These are phyloP conservation scores for Amauroascus verrucosus DNA, from an alignment of 2,329 filamentous ascomycete species.

Conservation along the genomic window DNA sequence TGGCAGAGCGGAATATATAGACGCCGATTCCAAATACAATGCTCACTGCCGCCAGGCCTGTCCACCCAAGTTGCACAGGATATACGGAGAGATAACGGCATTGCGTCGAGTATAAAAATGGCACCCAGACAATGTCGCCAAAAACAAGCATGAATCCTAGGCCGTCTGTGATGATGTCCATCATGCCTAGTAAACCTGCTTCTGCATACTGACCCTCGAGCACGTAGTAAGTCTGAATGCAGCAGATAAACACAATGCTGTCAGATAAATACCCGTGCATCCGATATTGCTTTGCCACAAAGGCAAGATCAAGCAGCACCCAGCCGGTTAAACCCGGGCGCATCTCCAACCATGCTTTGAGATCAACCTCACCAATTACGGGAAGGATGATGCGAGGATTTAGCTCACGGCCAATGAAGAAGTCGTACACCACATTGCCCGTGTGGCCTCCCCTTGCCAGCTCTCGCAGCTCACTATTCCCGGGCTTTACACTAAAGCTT, in stretches of 20 bases:
- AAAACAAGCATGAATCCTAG: conserved; percentile 94
- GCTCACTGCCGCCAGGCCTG: conserved; percentile 55
- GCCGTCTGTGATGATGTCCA: conserved; percentile 86
- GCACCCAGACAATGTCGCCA: conserved; percentile 86
- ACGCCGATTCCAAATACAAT: conserved; percentile 64
- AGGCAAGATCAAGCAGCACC: conserved; percentile 75
- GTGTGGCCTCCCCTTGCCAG: conserved; percentile 71
- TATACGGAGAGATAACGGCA: conserved; percentile 74
- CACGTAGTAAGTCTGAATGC: conserved; percentile 71
- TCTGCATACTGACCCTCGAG: conserved; percentile 83
- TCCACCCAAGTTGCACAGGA: conserved; percentile 64
- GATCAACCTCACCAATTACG: conserved; percentile 66
- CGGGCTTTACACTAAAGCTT: conserved; percentile 60
- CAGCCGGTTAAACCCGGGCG: conserved; percentile 86
- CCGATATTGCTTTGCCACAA: conserved; percentile 78
- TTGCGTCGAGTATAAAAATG: conserved; percentile 78
- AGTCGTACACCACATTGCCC: conserved; percentile 85
- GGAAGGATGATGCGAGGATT: conserved; percentile 70
- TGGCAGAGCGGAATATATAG: conserved; percentile 84
- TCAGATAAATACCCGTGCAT: conserved; percentile 74
- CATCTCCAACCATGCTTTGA: conserved; percentile 83
- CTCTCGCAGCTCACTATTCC: conserved; percentile 60
- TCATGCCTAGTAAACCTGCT: conserved; percentile 78
- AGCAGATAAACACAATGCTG: conserved; percentile 68
- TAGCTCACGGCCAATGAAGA: conserved; percentile 91